Evolutionary conservation across 78 protist genomes (phyloP), one percentile per base, ranked within the genome.

Genomic region (Emiliania huxleyi): DNA sequence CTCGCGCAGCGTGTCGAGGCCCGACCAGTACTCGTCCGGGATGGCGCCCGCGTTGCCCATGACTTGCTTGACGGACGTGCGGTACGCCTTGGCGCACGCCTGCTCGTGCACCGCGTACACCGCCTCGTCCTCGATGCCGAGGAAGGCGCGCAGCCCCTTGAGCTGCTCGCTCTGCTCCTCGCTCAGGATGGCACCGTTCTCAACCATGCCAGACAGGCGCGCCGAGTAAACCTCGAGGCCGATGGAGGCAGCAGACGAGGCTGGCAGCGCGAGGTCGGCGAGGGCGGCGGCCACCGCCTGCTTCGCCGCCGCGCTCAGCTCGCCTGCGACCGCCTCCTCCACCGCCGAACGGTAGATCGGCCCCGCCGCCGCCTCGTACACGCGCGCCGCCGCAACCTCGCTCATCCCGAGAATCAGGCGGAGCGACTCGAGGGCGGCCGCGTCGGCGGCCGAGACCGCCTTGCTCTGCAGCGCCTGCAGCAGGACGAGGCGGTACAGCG

Each of bases 191-290:
- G 2, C 22, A 48, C 46, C 26, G 18, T 12, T 22, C 18, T 8
- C 49, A 8, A 48, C 29, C 33, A 40, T 77, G 48, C 6, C 46
- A 15, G 4, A 0, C 15, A 77, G 85, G 46, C 40, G 1, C 25
- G 15, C 49, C 46, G 44, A 11, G 85, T 77, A 77, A 23, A 40
- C 85, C 2, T 77, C 85, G 33, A 77, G 15, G 46, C 21, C 2
- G 23, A 77, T 77, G 85, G 48, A 0, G 33, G 8, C 48, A 15
- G 62, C 62, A 15, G 15, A 8, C 62, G 62, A 52, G 46, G 1
- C 85, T 15, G 85, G 85, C 15, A 77, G 85, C 21, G 85, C 85
- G 85, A 77, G 85, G 33, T 77, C 85, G n/a, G n/a, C 2, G 48
- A 35, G 44, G 46, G 85, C 37, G 35, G 1, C n/a, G 11, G 37